Base-by-base conservation (phyloP, 2,329 filamentous ascomycete species). In the Trichoderma sp. region DNA sequence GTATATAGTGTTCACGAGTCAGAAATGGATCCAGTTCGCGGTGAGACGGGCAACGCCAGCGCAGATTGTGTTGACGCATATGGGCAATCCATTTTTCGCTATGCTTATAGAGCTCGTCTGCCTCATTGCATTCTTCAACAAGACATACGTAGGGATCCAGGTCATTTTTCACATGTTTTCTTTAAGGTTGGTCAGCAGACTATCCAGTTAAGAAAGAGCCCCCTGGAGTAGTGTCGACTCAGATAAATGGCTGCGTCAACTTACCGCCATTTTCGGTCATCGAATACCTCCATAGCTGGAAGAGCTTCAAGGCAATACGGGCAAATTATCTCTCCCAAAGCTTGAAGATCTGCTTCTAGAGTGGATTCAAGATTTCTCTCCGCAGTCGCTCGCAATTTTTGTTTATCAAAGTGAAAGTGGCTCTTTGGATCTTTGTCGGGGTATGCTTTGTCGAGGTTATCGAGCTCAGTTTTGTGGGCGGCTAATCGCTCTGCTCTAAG, bases 71-170 rank as follows among this genome's bases (percentile, higher is more conserved):
- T n/a, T 56, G 29, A n/a, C 21, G 27, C 27, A 56, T n/a, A 10
- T 56, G 53, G 11, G 3, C 13, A 11, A 56, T 14, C 53, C 53
- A 33, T 71, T 69, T 69, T 5, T 65, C 65, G 11, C 64, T 24
- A 2, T 69, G 68, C 6, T 16, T 68, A 33, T 70, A 74, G 0
- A 74, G 64, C 1, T 29, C 3, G 1, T 70, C 69, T 0, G 70
- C 11, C 4, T 55, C 24, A 35, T 73, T 62, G n/a, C 73, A 74
- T 0, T 70, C 56, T 4, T 72, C 69, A 35, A 73, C 72, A 0
- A 73, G 49, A 35, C 72, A 74, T 0, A 74, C 70, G 21, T 74
- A 74, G 3, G 72, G 69, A n/a, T 74, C 72, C 0, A 74, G 68
- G 19, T 74, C 73, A 29, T 68, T 68, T 47, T 64, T 70, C 24